Conservation (phyloP, 2,329 filamentous ascomycete genomes). For the Lachnellula hyalina region DNA sequence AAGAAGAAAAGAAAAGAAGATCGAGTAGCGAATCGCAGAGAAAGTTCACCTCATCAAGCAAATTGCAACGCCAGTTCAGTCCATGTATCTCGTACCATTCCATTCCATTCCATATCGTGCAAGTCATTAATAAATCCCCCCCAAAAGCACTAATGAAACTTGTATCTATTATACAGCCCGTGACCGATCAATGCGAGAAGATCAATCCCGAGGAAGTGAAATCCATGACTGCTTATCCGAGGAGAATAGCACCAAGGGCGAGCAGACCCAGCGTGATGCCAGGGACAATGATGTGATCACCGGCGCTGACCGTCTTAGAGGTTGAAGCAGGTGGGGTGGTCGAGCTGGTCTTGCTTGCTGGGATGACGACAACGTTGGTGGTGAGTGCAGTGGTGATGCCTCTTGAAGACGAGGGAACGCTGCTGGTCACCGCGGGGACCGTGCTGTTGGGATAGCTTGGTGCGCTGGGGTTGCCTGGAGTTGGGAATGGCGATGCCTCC, state of each 20-base stretch:
- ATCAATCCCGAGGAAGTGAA: neutral
- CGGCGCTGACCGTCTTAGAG: neutral
- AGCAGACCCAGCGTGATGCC: conserved; percentile 3
- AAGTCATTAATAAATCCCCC: neutral
- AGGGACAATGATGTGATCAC: conserved; percentile 1
- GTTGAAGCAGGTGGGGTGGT: neutral
- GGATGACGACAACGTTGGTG: neutral
- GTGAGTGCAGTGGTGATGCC: neutral
- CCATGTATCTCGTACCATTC: neutral
- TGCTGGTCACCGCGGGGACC: neutral
- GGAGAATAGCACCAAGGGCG: conserved; percentile 1
- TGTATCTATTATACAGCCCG: neutral
- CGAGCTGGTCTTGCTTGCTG: neutral
- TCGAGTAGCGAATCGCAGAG: neutral
- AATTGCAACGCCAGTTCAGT: neutral
- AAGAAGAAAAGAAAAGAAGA: neutral
- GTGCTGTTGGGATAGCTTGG: neutral
- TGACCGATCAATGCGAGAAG: neutral
- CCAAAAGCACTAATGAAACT: neutral
- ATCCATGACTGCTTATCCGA: neutral
- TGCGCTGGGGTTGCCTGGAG: neutral
- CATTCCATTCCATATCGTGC: neutral
- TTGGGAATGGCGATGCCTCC: neutral
- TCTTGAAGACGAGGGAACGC: neutral
- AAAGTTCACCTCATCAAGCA: neutral